These are phyloP conservation scores for Aureobasidium sp. DNA, from an alignment of 2,329 filamentous ascomycete species.

Conservation along the genomic window DNA sequence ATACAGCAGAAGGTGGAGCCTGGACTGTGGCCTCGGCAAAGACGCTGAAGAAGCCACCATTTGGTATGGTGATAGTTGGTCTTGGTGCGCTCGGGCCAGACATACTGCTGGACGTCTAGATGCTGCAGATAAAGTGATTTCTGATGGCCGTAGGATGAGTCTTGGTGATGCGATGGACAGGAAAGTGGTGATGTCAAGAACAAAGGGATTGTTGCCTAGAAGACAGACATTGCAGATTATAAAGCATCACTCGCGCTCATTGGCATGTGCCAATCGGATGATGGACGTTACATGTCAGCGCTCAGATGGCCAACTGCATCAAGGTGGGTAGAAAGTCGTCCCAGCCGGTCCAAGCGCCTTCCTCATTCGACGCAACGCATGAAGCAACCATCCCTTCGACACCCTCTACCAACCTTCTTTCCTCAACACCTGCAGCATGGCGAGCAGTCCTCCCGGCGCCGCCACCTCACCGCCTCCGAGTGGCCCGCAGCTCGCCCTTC, in stretches of 20 bases:
- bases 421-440: background rate
- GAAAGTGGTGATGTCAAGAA: background rate
- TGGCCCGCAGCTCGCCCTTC: constrained; percentile 34
- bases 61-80: constrained; percentile 24
- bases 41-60: constrained; percentile 28
- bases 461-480: constrained; percentile 16
- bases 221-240: background rate
- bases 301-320: background rate
- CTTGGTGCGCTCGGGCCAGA: constrained; percentile 18
- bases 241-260: background rate
- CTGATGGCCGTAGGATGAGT: too few species aligned
- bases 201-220: background rate
- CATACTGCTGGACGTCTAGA: background rate
- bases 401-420: background rate
- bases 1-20: constrained; percentile 37
- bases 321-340: background rate
- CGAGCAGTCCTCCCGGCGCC: constrained; percentile 16
- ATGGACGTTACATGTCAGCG: background rate
- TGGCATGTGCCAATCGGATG: background rate
- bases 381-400: background rate
- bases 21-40: constrained; percentile 32
- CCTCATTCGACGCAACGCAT: constrained; percentile 9
- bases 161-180: background rate
- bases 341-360: constrained; percentile 7
- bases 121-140: background rate